These are phyloP conservation scores for Haematococcus lacustris DNA, from an alignment of 139 green algal genomes.

Conservation along the genomic window DNA sequence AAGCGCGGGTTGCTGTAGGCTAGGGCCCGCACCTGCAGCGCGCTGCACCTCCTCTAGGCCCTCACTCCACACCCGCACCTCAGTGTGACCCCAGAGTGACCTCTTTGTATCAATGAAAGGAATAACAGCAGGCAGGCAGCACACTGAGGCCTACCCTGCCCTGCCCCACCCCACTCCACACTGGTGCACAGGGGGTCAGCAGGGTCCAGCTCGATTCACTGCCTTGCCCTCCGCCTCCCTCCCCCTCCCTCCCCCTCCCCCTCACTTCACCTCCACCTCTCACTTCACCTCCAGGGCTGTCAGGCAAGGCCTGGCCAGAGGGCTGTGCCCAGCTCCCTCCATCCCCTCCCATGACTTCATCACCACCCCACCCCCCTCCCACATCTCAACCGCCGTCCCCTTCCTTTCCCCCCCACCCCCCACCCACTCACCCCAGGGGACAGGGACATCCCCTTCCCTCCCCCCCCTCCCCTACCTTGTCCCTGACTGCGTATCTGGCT, in stretches of 20 bases:
- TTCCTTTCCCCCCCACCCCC: not conserved
- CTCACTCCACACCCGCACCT: too few relatives aligned
- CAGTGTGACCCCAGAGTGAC: not conserved
- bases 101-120: not conserved
- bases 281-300: too few relatives aligned
- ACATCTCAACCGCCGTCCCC: not conserved
- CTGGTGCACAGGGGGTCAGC: not conserved
- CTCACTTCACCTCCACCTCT: too few relatives aligned
- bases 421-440: not conserved
- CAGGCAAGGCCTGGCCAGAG: not conserved
- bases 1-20: conserved; percentile 55
- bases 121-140: not conserved
- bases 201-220: not conserved
- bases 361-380: not conserved
- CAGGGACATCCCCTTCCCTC: too few relatives aligned
- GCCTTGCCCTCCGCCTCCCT: too few relatives aligned
- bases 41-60: too few relatives aligned
- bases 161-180: not conserved
- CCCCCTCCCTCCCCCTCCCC: too few relatives aligned
- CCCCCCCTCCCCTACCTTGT: conserved; percentile 46
- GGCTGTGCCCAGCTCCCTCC: not conserved
- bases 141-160: not conserved
- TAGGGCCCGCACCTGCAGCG: conserved; percentile 18
- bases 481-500: conserved; percentile 76
- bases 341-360: not conserved